Evolutionary conservation across 345 rosid genomes (phyloP).

Genomic region (Aquilaria sinensis): DNA sequence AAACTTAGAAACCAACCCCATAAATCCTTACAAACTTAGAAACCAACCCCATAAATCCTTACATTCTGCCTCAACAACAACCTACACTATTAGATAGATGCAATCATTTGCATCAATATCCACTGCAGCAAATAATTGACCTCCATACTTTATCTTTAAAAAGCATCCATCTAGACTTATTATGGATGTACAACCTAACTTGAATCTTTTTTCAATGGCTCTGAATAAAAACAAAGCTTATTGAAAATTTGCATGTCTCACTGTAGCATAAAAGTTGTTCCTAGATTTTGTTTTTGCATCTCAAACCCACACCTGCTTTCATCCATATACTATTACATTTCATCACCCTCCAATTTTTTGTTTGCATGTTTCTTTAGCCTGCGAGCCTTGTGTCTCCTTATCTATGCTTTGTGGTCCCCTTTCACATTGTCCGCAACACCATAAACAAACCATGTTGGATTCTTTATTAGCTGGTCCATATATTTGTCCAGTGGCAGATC

Average conservation of each 20-base stretch:
- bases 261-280: no score
- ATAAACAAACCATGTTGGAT: no score
- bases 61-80: background rate
- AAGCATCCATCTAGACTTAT: background rate
- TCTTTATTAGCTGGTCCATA: no score
- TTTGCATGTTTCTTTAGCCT: no score
- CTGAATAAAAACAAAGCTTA: background rate
- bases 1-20: background rate
- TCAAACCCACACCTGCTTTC: no score
- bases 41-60: background rate
- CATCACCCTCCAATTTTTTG: no score
- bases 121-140: background rate
- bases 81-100: background rate
- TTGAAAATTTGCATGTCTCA: background rate
- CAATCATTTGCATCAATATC: background rate
- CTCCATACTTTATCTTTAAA: background rate
- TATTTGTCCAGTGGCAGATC: no score
- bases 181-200: background rate
- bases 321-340: no score
- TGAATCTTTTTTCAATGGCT: background rate
- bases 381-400: no score
- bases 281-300: no score
- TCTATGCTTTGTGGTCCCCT: no score
- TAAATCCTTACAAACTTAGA: background rate
- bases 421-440: no score